These are phyloP conservation scores for Vanrija sp. DNA, from an alignment of 1,284 basidiomycete species.

Conservation along the genomic window DNA sequence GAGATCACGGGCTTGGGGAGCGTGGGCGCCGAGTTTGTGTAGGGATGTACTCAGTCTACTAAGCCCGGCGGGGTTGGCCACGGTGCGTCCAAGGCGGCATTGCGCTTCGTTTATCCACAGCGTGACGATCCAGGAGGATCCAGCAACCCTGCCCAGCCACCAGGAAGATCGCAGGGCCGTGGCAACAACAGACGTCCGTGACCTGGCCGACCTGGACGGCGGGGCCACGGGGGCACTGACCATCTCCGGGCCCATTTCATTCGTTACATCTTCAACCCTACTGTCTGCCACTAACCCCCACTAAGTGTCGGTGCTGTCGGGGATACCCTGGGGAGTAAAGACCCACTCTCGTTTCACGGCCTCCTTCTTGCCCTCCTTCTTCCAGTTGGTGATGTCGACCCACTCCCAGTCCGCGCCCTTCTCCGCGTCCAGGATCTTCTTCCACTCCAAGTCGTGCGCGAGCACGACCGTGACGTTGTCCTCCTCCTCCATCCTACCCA, in stretches of 20 bases:
- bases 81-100: no score
- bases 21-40: background rate
- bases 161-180: no score
- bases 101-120: no score
- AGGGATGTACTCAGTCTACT: no score
- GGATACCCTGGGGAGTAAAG: background rate
- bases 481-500: constrained; percentile 21
- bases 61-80: no score
- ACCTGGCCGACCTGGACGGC: no score
- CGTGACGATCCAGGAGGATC: no score
- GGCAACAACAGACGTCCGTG: no score
- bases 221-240: no score
- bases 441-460: constrained; percentile 19
- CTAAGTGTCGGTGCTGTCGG: background rate
- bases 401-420: constrained; percentile 15
- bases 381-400: constrained; percentile 13
- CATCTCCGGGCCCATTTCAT: no score
- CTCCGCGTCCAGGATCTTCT: constrained; percentile 11
- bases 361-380: constrained; percentile 9
- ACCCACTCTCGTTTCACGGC: constrained; percentile 10
- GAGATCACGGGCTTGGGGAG: background rate
- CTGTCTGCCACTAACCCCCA: no score
- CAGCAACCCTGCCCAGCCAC: no score
- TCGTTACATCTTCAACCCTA: background rate
- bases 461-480: constrained; percentile 12